Conservation (phyloP, 1,284 basidiomycete genomes). For the Marasmius fiardii region DNA sequence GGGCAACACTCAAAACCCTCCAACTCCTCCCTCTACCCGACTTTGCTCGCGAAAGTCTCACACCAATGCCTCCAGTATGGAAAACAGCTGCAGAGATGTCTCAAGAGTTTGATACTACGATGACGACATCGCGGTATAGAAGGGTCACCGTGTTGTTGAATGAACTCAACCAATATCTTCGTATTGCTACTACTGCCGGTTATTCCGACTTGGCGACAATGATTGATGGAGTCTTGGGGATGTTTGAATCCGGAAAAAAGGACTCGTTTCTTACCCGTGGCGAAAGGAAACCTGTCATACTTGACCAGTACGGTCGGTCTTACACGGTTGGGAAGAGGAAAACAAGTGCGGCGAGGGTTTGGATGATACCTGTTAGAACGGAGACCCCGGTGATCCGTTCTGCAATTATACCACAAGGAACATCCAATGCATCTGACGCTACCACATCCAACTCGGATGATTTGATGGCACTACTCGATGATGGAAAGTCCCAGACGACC, state of each 20-base stretch:
- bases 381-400: background rate
- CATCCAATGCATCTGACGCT: background rate
- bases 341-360: slow-evolving; percentile 84
- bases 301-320: slow-evolving; percentile 77
- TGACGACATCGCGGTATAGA: slow-evolving; percentile 75
- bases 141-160: slow-evolving; percentile 64
- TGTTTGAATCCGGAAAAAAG: slow-evolving; percentile 67
- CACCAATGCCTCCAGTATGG: slow-evolving; percentile 65
- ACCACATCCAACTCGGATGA: slow-evolving; percentile 2
- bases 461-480: slow-evolving; percentile 2
- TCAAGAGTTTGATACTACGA: slow-evolving; percentile 50
- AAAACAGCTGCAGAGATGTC: slow-evolving; percentile 60
- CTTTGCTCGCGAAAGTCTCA: slow-evolving; percentile 62
- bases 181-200: slow-evolving; percentile 66
- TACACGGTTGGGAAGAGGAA: slow-evolving; percentile 85
- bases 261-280: slow-evolving; percentile 51
- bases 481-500: slow-evolving; percentile 3
- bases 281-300: slow-evolving; percentile 49
- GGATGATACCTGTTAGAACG: slow-evolving; percentile 80
- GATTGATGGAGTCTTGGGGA: slow-evolving; percentile 51
- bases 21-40: slow-evolving; percentile 78
- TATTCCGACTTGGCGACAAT: slow-evolving; percentile 52
- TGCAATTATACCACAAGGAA: background rate
- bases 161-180: slow-evolving; percentile 70
- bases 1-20: slow-evolving; percentile 57